Percentiles rank a stretch among this genome's conserved stretches.
Evolutionary conservation across 352 stramenopile species (phyloP).

Genomic region (Globisporangium cylindrosporum): DNA sequence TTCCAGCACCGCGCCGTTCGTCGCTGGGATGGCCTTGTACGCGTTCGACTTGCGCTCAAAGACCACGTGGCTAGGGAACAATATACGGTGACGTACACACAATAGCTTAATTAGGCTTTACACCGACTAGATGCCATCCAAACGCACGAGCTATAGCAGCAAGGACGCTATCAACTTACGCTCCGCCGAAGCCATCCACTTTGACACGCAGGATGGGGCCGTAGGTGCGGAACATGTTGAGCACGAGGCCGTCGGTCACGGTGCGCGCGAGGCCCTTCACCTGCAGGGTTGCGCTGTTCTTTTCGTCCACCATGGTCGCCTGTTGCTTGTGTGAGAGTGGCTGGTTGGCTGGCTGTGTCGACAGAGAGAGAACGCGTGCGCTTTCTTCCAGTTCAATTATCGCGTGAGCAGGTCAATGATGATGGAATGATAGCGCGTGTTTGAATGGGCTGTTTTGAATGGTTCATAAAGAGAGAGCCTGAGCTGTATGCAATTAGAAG

Average conservation of each 20-base stretch:
- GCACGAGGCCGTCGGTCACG: constrained; percentile 39
- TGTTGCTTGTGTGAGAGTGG: neutral
- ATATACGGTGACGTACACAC: neutral
- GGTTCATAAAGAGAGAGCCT: constrained; percentile 8
- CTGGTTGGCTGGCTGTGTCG: neutral
- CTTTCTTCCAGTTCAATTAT: neutral
- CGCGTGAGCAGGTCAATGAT: neutral
- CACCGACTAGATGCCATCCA: neutral
- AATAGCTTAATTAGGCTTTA: neutral
- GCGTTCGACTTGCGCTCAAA: constrained; percentile 32
- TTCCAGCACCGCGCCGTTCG: constrained; percentile 52
- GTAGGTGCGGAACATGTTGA: constrained; percentile 58
- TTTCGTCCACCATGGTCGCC: constrained; percentile 10
- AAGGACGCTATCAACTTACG: constrained; percentile 33
- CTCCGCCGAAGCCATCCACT: constrained; percentile 43
- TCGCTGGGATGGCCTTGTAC: constrained; percentile 34
- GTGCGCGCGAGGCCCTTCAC: constrained; percentile 44
- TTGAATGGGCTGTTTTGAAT: constrained; percentile 9
- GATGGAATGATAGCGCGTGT: neutral
- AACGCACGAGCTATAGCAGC: neutral
- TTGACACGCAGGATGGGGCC: constrained; percentile 53
- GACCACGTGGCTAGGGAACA: constrained; percentile 33
- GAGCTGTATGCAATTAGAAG: neutral
- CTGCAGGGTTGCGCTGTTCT: constrained; percentile 27
- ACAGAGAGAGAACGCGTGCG: neutral